phyloP scores from a whole-genome alignment of 2,329 filamentous ascomycete genomes.

The Westerdykella ornata region DNA sequence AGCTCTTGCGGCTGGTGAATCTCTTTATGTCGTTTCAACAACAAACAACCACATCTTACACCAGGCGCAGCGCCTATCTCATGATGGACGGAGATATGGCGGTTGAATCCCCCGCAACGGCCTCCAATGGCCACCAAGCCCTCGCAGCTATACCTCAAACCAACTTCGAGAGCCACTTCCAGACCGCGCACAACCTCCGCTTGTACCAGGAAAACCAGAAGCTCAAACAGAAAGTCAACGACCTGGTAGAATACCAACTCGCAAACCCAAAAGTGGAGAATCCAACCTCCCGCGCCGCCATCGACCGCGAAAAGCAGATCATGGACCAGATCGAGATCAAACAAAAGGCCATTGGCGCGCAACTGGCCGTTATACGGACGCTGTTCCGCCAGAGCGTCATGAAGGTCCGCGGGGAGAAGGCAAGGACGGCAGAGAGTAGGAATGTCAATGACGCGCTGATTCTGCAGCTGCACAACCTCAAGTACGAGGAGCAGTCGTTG shows the following conservation, averaged over 20 bases:
- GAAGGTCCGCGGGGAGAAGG: slow-evolving; percentile 76
- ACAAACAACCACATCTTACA: too few relatives aligned
- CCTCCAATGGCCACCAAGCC: too few relatives aligned
- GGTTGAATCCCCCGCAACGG: too few relatives aligned
- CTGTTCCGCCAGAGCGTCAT: slow-evolving; percentile 78
- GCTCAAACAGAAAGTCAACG: slow-evolving; percentile 26
- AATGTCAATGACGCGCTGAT: slow-evolving; percentile 89
- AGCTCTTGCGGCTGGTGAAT: too few relatives aligned
- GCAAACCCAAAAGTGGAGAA: slow-evolving; percentile 21
- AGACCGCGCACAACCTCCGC: slow-evolving; percentile 25
- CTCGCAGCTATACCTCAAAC: too few relatives aligned
- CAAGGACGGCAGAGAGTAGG: slow-evolving; percentile 75
- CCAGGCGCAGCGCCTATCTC: too few relatives aligned
- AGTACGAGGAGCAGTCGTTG: slow-evolving; percentile 90
- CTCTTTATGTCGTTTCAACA: too few relatives aligned
- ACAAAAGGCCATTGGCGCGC: slow-evolving; percentile 72
- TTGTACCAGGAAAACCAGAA: slow-evolving; percentile 28
- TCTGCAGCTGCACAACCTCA: slow-evolving; percentile 87
- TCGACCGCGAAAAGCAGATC: slow-evolving; percentile 20
- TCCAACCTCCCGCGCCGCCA: slow-evolving; percentile 15
- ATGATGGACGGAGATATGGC: too few relatives aligned
- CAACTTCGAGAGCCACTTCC: slow-evolving; percentile 21
- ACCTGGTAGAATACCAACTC: slow-evolving; percentile 28
- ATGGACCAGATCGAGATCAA: slow-evolving; percentile 21
- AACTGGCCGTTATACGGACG: slow-evolving; percentile 53